These are phyloP conservation scores for Aspergillus aculeatinus DNA, from an alignment of 2,329 filamentous ascomycete species.

Conservation along the genomic window DNA sequence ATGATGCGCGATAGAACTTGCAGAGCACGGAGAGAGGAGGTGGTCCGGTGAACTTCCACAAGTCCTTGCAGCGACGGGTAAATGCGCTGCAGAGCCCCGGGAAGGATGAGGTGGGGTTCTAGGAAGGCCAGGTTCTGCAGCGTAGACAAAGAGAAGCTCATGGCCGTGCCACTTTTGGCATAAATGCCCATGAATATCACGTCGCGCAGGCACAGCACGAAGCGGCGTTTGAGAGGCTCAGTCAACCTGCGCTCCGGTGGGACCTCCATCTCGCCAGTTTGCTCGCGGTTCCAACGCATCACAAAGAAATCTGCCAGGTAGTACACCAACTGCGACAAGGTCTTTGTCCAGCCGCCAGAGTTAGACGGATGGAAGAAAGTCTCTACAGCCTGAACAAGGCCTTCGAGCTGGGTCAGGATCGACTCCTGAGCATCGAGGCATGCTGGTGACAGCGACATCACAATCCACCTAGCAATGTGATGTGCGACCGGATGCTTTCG, in stretches of 20 bases:
- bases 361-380: constrained; percentile 99
- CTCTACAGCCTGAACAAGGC: constrained; percentile 89
- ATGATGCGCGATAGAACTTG: constrained; percentile 92
- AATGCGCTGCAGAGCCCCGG: constrained; percentile 89
- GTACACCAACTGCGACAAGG: constrained; percentile 84
- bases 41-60: constrained; percentile 94
- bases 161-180: constrained; percentile 87
- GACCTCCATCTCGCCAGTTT: constrained; percentile 85
- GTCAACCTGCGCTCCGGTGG: constrained; percentile 77
- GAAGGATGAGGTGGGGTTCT: constrained; percentile 86
- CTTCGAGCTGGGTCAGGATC: constrained; percentile 80
- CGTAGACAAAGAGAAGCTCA: constrained; percentile 87
- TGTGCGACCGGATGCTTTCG: constrained; percentile 91
- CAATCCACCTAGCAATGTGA: constrained; percentile 87
- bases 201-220: constrained; percentile 84
- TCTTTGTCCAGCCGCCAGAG: constrained; percentile 85
- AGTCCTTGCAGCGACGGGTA: constrained; percentile 96
- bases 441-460: constrained; percentile 85
- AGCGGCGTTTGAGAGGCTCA: constrained; percentile 77
- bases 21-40: constrained; percentile 85
- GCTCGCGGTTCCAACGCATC: constrained; percentile 94
- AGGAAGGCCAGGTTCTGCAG: constrained; percentile 86
- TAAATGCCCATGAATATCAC: constrained; percentile 99
- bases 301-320: constrained; percentile 96
- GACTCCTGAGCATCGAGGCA: constrained; percentile 77